Percentiles rank a stretch among this genome's conserved stretches.
Evolutionary conservation across 441 rosid genomes (phyloP).

Genomic region (Brassica balearica): DNA sequence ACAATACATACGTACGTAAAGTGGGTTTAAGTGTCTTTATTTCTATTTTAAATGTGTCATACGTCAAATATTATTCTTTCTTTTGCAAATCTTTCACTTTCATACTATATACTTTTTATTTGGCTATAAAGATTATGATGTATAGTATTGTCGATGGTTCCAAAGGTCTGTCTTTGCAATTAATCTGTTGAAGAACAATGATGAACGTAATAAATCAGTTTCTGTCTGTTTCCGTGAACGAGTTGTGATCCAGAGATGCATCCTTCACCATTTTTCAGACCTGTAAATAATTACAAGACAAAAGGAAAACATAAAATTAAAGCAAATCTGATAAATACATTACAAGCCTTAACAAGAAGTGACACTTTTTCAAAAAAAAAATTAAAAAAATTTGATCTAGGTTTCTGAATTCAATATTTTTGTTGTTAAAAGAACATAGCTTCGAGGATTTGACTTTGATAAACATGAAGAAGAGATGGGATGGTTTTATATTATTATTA

Average conservation of each 20-base stretch:
- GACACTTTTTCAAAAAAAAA: no score
- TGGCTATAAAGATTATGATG: slow-evolving; percentile 16
- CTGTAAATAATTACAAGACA: slow-evolving; percentile 40
- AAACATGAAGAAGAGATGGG: no score
- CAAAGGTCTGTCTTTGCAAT: slow-evolving; percentile 28
- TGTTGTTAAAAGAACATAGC: no score
- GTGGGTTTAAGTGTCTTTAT: slow-evolving; percentile 34
- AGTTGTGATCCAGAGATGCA: slow-evolving; percentile 36
- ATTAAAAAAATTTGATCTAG: no score
- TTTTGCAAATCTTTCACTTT: slow-evolving; percentile 34
- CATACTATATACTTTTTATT: slow-evolving; percentile 23
- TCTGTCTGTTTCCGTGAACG: slow-evolving; percentile 42
- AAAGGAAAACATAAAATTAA: slow-evolving; percentile 33
- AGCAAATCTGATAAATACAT: neutral
- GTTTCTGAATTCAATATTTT: no score
- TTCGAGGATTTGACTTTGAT: no score
- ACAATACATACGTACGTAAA: slow-evolving; percentile 37
- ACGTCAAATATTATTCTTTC: slow-evolving; percentile 41
- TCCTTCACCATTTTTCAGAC: slow-evolving; percentile 34
- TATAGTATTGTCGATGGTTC: neutral
- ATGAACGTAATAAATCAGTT: slow-evolving; percentile 38
- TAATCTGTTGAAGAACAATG: slow-evolving; percentile 28
- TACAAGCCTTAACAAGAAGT: no score
- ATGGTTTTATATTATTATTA: no score
- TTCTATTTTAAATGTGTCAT: slow-evolving; percentile 34